Conservation (phyloP, 306 rosid genomes). For the Gastrolobium villosum region DNA sequence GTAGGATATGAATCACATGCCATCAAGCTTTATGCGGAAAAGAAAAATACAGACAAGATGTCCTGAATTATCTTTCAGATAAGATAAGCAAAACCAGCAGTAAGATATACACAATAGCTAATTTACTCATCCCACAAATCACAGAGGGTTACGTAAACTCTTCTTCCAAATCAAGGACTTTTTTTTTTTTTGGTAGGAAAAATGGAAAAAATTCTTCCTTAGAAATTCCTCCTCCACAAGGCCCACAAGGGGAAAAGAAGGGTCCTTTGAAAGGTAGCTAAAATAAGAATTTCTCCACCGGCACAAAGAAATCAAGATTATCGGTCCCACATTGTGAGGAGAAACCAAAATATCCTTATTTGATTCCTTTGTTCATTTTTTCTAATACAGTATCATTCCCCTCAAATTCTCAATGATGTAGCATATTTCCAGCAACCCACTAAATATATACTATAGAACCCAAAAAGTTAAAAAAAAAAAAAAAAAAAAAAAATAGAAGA, state of each 20-base stretch:
- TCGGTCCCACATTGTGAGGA: too few species aligned
- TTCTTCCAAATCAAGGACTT: too few species aligned
- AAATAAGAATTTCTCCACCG: neutral
- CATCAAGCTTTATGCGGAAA: too few species aligned
- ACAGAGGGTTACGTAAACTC: too few species aligned
- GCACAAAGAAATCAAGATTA: neutral
- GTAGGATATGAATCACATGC: too few species aligned
- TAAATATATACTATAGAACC: neutral
- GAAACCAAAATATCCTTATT: neutral
- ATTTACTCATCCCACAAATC: too few species aligned
- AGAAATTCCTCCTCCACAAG: neutral
- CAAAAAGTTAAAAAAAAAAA: too few species aligned
- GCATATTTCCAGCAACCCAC: neutral
- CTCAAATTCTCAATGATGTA: neutral
- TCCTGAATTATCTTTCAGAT: too few species aligned
- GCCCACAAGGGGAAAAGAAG: neutral
- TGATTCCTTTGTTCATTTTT: conserved; percentile 1
- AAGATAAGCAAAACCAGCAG: too few species aligned
- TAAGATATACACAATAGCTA: too few species aligned
- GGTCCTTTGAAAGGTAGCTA: neutral
- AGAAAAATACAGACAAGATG: too few species aligned
- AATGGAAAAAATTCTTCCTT: neutral
- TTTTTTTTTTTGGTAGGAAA: too few species aligned
- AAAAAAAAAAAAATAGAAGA: neutral
- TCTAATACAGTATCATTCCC: neutral